Evolutionary conservation across 2,329 filamentous ascomycete species (phyloP), one percentile per base, ranked within the genome.

Genomic region (Penicillium sp.): DNA sequence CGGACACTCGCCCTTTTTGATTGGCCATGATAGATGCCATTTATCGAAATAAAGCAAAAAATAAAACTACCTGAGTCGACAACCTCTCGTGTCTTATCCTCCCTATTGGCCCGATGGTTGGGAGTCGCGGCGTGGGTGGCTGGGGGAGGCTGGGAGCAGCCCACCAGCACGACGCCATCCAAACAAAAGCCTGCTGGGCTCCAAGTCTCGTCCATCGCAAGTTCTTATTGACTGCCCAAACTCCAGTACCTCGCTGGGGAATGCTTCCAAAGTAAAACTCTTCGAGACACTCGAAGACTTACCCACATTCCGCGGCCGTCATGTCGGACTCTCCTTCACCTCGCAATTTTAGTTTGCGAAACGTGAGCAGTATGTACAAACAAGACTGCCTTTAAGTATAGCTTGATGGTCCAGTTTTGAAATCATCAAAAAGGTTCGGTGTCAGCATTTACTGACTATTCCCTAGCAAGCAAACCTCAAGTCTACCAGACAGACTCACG

Each of bases 391-490:
- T 22, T 45, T 55, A 55, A 44, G 37, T 42, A 42, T 33, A 28
- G 15, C 38, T 17, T 42, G 28, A 4, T 15, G 37, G 9, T 33
- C 53, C 37, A 19, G 40, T 24, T 15, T 13, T 4, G 10, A 15
- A 26, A 19, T 2, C 1, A 37, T 40, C 51, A 54, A 40, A 38
- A 9, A 42, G 22, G 6, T 54, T 55, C 24, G 7, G 24, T 35
- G 26, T 53, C 33, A 50, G 35, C 40, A 24, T 64, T 54, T 24
- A 53, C 65, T 67, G 54, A 69, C 56, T 50, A 12, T 45, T 62
- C 44, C 47, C 62, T 67, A 82, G 79, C 76, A 65, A 82, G 73
- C 68, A 75, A 73, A 65, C 82, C 82, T 54, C 79, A 82, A 68
- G 68, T 83, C 54, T 68, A 75, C 15, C 78, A 77, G 53, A 72